These are phyloP conservation scores for Medicago lupulina DNA, from an alignment of 306 rosid genomes.

Conservation along the genomic window DNA sequence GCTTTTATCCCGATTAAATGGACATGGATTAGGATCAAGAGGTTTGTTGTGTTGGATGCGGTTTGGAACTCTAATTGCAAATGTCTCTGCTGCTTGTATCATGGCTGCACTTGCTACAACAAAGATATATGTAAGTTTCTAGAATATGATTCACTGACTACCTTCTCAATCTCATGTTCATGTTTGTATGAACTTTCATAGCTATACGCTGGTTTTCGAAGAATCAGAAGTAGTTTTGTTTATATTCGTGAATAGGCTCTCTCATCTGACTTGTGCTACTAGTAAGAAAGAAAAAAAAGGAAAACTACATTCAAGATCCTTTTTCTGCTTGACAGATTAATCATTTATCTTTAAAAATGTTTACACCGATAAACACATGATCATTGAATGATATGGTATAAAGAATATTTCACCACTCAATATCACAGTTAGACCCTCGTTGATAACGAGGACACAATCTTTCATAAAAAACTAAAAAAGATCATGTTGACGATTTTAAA, in stretches of 20 bases:
- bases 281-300: too few species aligned
- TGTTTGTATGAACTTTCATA: not conserved
- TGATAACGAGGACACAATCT: too few species aligned
- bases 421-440: too few species aligned
- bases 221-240: not conserved
- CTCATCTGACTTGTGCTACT: not conserved
- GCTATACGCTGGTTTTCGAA: not conserved
- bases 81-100: conserved; percentile 69
- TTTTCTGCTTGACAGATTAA: too few species aligned
- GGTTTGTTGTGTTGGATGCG: conserved; percentile 69
- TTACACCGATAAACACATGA: too few species aligned
- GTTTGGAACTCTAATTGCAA: conserved; percentile 76
- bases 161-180: not conserved
- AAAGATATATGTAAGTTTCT: conserved; percentile 54
- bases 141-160: not conserved
- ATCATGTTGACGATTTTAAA: too few species aligned
- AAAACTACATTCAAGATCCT: too few species aligned
- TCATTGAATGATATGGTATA: too few species aligned
- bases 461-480: too few species aligned
- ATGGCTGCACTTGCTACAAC: conserved; percentile 68
- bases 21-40: conserved; percentile 64
- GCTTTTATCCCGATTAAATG: conserved; percentile 73
- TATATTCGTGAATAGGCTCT: not conserved
- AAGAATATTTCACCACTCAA: too few species aligned
- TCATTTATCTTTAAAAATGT: too few species aligned